Evolutionary conservation across 1,284 basidiomycete species (phyloP), one percentile per base, ranked within the genome.

Genomic region (Austroboletus olivaceoglutinosus): DNA sequence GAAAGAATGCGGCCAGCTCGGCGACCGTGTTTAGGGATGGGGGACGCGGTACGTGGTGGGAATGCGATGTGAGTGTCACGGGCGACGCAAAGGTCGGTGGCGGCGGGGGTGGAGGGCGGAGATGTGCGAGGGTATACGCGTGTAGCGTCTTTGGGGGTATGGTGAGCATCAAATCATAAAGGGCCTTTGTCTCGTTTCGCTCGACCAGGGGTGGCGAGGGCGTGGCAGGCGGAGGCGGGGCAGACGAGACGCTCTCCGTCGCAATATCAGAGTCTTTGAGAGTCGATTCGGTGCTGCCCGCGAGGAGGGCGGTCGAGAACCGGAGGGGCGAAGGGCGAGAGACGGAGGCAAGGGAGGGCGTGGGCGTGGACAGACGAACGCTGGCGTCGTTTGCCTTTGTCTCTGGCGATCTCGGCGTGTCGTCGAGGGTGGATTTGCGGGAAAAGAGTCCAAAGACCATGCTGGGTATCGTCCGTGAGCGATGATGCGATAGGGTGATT

Each of bases 91-190:
- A 45, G 39, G 50, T 47, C 48, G 54, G 51, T 43, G 51, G 53
- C 19, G 53, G 58, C 50, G 58, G 59, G 46, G 46, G 18, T 29
- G 13, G 51, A 3, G 62, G 59, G 10, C 63, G 63, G 47, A 88
- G 71, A 54, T 76, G 76, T 2, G 76, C 52, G 37, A 89, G 72
- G 27, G 78, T 75, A 69, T 86, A 89, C 3, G 73, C 55, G 57
- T 87, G 82, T 2, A 90, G 70, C 0, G 76, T 81, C 67, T 86
- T 82, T 5, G 86, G 71, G 4, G 87, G 87, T 39, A 89, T 76
- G 12, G 78, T 73, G 40, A 73, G 63, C 58, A 89, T 73, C 52
- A 84, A 74, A 16, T 76, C 60, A 40, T 76, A 70, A 2, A 88
- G 69, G 13, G 73, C 68, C 16, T 70, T 65, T 45, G 59, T 48